Conservation (phyloP, 495 filamentous ascomycete genomes). For the Penicillium soppii region DNA sequence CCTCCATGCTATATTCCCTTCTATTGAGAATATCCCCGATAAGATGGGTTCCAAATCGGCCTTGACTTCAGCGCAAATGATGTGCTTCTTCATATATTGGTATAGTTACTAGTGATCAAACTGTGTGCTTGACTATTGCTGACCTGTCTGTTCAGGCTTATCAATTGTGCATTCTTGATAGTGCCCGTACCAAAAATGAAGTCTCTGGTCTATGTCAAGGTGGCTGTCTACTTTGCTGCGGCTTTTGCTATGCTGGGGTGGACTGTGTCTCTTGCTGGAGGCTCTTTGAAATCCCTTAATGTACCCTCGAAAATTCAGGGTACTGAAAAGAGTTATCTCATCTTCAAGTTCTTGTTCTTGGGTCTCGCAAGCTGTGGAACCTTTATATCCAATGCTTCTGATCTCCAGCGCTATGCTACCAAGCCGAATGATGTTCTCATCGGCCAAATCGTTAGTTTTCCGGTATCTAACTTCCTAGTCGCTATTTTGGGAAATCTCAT, state of each 20-base stretch:
- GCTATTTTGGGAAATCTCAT: slow-evolving; percentile 24
- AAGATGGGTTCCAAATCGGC: slow-evolving; percentile 35
- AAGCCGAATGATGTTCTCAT: slow-evolving; percentile 35
- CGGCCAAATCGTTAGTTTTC: slow-evolving; percentile 36
- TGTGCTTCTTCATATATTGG: slow-evolving; percentile 37
- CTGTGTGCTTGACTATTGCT: background rate
- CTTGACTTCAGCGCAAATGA: slow-evolving; percentile 35
- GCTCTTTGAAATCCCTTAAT: slow-evolving; percentile 19
- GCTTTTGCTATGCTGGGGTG: slow-evolving; percentile 35
- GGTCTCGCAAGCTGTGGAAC: slow-evolving; percentile 38
- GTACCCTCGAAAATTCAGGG: slow-evolving; percentile 29
- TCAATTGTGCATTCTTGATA: slow-evolving; percentile 34
- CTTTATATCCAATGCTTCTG: slow-evolving; percentile 51
- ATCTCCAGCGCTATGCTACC: slow-evolving; percentile 36
- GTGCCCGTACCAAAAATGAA: slow-evolving; percentile 39
- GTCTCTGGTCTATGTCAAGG: slow-evolving; percentile 34
- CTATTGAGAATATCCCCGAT: slow-evolving; percentile 31
- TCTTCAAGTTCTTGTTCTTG: slow-evolving; percentile 35
- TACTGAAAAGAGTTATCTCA: slow-evolving; percentile 27
- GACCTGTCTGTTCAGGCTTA: slow-evolving; percentile 12
- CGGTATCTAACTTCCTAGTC: slow-evolving; percentile 28
- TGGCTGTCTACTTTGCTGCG: slow-evolving; percentile 29
- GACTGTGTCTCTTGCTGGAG: slow-evolving; percentile 30
- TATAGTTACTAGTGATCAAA: background rate
- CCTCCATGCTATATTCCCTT: slow-evolving; percentile 36